phyloP scores from a whole-genome alignment of 2,329 filamentous ascomycete species.

The Juglanconis oblonga region DNA sequence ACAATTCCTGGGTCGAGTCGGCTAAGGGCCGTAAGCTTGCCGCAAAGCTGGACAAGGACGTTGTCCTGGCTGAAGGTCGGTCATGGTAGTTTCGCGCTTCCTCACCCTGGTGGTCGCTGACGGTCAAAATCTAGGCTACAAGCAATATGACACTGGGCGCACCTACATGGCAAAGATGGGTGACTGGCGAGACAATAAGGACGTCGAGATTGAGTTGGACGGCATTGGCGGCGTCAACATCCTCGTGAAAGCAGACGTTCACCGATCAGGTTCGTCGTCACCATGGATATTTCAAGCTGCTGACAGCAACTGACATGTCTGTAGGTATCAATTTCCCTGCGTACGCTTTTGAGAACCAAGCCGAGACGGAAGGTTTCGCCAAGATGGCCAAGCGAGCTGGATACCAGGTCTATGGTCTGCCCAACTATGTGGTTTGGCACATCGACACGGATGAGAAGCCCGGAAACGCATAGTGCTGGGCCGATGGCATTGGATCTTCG shows the following conservation, averaged over 20 bases:
- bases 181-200: slow-evolving; percentile 87
- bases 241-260: slow-evolving; percentile 94
- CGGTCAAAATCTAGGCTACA: slow-evolving; percentile 63
- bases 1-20: slow-evolving; percentile 98
- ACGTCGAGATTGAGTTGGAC: slow-evolving; percentile 88
- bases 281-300: neutral
- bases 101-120: slow-evolving; percentile 14
- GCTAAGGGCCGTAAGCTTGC: slow-evolving; percentile 76
- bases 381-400: slow-evolving; percentile 98
- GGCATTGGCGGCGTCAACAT: slow-evolving; percentile 97
- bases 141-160: slow-evolving; percentile 86
- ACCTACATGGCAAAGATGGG: slow-evolving; percentile 89
- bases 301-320: neutral
- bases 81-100: neutral
- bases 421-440: slow-evolving; percentile 99
- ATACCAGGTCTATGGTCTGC: slow-evolving; percentile 86
- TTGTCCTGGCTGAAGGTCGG: slow-evolving; percentile 84
- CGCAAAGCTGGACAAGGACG: slow-evolving; percentile 71
- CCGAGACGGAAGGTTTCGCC: slow-evolving; percentile 96
- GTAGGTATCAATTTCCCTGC: slow-evolving; percentile 94
- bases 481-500: slow-evolving; percentile 3
- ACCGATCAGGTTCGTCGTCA: slow-evolving; percentile 71
- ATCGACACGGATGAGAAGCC: slow-evolving; percentile 94
- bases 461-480: slow-evolving; percentile 61
- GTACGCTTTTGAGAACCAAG: slow-evolving; percentile 98